Conservation (phyloP, 108 stramenopile species). For the Thalassiosira profunda region DNA sequence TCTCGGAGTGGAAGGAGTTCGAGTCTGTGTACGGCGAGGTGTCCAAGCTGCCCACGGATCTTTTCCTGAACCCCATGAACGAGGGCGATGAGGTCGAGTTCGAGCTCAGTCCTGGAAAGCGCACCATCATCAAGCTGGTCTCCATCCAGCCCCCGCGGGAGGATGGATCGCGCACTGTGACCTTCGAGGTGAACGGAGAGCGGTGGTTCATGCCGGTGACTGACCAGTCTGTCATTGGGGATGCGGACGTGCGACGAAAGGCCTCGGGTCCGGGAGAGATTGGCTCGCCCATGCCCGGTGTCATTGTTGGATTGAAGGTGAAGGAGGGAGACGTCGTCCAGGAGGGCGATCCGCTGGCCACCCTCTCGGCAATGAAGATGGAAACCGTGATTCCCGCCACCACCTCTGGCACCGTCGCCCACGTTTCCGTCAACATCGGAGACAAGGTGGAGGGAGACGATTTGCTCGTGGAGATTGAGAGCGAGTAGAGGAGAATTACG, state of each 20-base stretch:
- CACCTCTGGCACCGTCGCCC: conserved; percentile 69
- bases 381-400: conserved; percentile 91
- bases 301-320: conserved; percentile 86
- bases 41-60: conserved; percentile 78
- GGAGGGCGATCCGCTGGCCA: conserved; percentile 87
- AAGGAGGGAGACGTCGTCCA: conserved; percentile 88
- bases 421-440: conserved; percentile 77
- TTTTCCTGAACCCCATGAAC: conserved; percentile 88
- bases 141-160: conserved; percentile 60
- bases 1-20: conserved; percentile 83
- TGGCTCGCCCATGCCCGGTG: conserved; percentile 94
- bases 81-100: conserved; percentile 87
- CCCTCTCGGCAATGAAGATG: conserved; percentile 97
- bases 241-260: conserved; percentile 58
- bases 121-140: conserved; percentile 56
- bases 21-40: conserved; percentile 78
- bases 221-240: conserved; percentile 45
- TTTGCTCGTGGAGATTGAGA: conserved; percentile 85
- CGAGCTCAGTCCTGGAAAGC: conserved; percentile 62
- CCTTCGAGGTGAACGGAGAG: conserved; percentile 92
- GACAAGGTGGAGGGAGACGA: conserved; percentile 92
- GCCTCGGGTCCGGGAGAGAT: conserved; percentile 68
- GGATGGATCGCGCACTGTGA: conserved; percentile 69
- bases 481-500: no score
- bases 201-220: conserved; percentile 71